phyloP scores from a whole-genome alignment of 345 rosid species.

The Pistacia integerrima region DNA sequence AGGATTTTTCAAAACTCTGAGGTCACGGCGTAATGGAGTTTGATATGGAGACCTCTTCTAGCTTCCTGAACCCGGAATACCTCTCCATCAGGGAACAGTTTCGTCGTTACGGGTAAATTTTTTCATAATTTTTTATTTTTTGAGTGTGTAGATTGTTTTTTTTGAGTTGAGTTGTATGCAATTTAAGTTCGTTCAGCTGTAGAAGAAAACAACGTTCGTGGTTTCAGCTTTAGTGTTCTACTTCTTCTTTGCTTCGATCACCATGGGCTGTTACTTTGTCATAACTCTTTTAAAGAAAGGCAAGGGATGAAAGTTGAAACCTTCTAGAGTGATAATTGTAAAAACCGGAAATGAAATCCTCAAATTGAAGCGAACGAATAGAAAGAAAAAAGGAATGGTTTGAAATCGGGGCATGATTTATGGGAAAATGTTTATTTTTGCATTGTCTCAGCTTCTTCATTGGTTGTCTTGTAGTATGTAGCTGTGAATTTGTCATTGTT shows the following conservation, averaged over 20 bases:
- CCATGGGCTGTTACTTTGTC: no score
- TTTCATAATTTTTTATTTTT: no score
- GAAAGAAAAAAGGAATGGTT: neutral
- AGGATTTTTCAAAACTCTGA: neutral
- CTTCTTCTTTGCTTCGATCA: no score
- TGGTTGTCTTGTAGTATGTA: neutral
- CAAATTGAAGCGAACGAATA: neutral
- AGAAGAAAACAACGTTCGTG: no score
- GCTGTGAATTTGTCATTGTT: neutral
- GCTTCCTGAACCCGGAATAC: slow-evolving; percentile 70
- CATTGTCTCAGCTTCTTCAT: neutral
- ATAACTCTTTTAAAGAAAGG: no score
- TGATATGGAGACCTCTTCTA: slow-evolving; percentile 81
- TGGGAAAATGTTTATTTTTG: neutral
- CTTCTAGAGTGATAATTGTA: neutral
- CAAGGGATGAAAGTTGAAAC: no score
- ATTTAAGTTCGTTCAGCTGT: no score
- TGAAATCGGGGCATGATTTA: neutral
- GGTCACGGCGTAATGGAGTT: slow-evolving; percentile 41
- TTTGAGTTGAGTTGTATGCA: no score
- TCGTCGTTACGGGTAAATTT: slow-evolving; percentile 85
- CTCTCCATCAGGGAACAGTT: slow-evolving; percentile 68
- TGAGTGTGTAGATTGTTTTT: no score
- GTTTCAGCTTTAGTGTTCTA: no score
- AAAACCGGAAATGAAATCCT: neutral